Percentiles rank a stretch among this genome's conserved stretches.
Evolutionary conservation across 2,329 filamentous ascomycete genomes (phyloP).

Genomic region (Blastomyces emzantsi): DNA sequence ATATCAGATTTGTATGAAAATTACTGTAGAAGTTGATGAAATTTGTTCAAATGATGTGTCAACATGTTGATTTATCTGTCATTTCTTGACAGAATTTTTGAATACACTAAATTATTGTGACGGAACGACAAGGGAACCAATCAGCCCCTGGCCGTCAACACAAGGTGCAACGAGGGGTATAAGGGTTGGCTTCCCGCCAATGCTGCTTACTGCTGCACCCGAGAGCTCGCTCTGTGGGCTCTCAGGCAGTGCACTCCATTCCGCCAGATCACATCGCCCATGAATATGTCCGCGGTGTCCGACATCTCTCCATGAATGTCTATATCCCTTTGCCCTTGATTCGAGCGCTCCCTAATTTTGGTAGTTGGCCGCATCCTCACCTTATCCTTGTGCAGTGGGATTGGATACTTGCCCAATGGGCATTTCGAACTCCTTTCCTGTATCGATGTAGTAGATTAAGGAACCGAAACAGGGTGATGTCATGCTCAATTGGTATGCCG

Average conservation of each 20-base stretch:
- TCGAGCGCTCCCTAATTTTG: background rate
- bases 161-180: slow-evolving; percentile 1
- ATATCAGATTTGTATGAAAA: too few relatives aligned
- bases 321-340: slow-evolving; percentile 1
- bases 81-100: too few relatives aligned
- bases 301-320: background rate
- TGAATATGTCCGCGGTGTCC: slow-evolving; percentile 1
- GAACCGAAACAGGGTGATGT: slow-evolving; percentile 10
- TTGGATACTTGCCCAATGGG: slow-evolving; percentile 2
- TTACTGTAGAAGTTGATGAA: too few relatives aligned
- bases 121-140: background rate
- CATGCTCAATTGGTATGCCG: slow-evolving; percentile 7
- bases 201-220: background rate
- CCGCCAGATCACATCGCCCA: slow-evolving; percentile 6
- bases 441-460: slow-evolving; percentile 3
- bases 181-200: background rate
- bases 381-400: background rate
- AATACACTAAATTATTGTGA: too few relatives aligned
- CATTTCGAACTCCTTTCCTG: slow-evolving; percentile 8
- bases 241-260: slow-evolving; percentile 4
- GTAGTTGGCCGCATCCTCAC: background rate
- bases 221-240: background rate
- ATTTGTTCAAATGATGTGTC: too few relatives aligned
- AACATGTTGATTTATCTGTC: too few relatives aligned
- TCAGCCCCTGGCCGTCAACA: background rate